phyloP scores from a whole-genome alignment of 306 rosid genomes.

The Hippophae tibetana region DNA sequence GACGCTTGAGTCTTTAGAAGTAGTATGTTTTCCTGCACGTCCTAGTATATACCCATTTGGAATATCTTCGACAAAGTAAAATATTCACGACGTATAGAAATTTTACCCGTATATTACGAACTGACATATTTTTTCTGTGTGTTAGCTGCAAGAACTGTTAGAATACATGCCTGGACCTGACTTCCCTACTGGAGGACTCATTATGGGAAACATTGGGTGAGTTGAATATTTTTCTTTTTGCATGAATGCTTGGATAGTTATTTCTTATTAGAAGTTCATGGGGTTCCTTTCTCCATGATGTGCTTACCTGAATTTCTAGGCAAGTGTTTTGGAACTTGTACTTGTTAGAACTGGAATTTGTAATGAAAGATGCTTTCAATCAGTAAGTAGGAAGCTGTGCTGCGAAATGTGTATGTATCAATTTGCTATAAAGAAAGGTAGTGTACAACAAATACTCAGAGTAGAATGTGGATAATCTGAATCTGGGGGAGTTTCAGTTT shows the following conservation, averaged over 20 bases:
- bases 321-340: too few species aligned
- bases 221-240: conserved; percentile 13
- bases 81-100: too few species aligned
- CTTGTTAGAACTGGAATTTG: not conserved
- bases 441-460: not conserved
- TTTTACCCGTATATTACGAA: not conserved
- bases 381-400: not conserved
- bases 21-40: too few species aligned
- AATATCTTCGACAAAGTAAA: too few species aligned
- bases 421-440: not conserved
- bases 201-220: conserved; percentile 95
- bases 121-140: conserved; percentile 22
- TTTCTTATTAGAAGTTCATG: not conserved
- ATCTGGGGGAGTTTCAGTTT: not conserved
- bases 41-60: too few species aligned
- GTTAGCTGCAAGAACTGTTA: conserved; percentile 85
- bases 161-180: conserved; percentile 99
- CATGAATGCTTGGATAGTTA: not conserved
- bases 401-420: not conserved
- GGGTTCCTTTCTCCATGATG: too few species aligned
- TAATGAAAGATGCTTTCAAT: not conserved
- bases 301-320: too few species aligned
- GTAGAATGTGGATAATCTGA: not conserved
- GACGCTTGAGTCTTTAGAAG: too few species aligned
- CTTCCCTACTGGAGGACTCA: conserved; percentile 96